Evolutionary conservation across 805 yeast genomes (phyloP), one percentile per base, ranked within the genome.

Genomic region (Candida khao-thaluensis): DNA sequence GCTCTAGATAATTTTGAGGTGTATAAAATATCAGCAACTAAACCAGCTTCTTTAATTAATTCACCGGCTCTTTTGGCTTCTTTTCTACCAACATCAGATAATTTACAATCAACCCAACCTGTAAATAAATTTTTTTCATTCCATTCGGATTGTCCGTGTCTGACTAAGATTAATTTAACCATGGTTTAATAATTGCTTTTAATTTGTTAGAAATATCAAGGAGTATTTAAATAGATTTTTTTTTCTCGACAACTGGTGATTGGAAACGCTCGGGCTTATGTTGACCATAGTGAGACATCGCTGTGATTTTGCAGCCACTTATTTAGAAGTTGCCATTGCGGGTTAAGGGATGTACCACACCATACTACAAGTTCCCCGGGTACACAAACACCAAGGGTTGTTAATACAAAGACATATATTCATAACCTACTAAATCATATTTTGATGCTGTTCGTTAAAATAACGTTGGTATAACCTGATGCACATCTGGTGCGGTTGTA

Each of bases 141-240:
- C 98, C 98, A 90, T 70, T 87, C 97, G 74, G 95, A 86, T 78
- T 91, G 96, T 60, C 98, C 98, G 90, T 90, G 98, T 79, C 98
- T 90, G 55, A 91, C 89, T 64, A 90, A 77, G 64, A 90, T 81
- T 69, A 90, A 77, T 71, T 85, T 88, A 42, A 67, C 69, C 74
- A 69, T 69, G 44, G 36, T 57, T 14, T 5, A 14, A 12, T 22
- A 33, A 17, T 25, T n/a, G n/a, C n/a, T n/a, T n/a, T n/a, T n/a
- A n/a, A n/a, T n/a, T n/a, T n/a, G n/a, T n/a, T n/a, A 26, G 16
- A 16, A 18, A 35, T 31, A 23, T 35, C 22, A 23, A 33, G 30
- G 37, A 33, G 23, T 24, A 33, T 25, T 33, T 33, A 33, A 33
- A 24, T 33, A 14, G 22, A 17, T 16, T 26, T 37, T 16, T 26